Evolutionary conservation across 2,329 filamentous ascomycete species (phyloP).

Genomic region (Neonectria coccinea): DNA sequence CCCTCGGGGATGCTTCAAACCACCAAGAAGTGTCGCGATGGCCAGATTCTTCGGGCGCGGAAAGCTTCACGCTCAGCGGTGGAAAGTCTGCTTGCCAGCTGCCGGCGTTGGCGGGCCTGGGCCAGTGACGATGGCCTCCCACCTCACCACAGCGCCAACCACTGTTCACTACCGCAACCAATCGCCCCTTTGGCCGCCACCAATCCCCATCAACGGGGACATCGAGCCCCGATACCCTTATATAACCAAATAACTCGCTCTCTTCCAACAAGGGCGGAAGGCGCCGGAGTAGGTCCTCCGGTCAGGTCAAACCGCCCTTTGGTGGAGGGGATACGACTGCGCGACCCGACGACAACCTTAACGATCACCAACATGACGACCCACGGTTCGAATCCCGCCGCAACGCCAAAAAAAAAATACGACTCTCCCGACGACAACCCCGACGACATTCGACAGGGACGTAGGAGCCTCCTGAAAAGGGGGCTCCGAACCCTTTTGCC

Average conservation of each 20-base stretch:
- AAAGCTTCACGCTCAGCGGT: slow-evolving; percentile 25
- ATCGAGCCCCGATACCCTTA: slow-evolving; percentile 19
- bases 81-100: slow-evolving; percentile 3
- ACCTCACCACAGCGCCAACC: slow-evolving; percentile 11
- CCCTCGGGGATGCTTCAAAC: slow-evolving; percentile 21
- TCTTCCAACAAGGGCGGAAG: slow-evolving; percentile 35
- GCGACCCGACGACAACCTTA: slow-evolving; percentile 16
- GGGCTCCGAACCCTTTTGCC: slow-evolving; percentile 47
- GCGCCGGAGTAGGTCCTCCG: slow-evolving; percentile 41
- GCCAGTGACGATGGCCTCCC: slow-evolving; percentile 1
- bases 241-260: slow-evolving; percentile 13
- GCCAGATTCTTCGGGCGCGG: background rate
- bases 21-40: slow-evolving; percentile 28
- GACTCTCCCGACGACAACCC: slow-evolving; percentile 15
- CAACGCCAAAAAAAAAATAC: slow-evolving; percentile 5
- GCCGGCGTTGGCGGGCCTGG: slow-evolving; percentile 3
- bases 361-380: background rate
- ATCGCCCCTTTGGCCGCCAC: background rate
- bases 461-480: slow-evolving; percentile 38
- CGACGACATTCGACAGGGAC: slow-evolving; percentile 38
- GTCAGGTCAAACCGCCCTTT: slow-evolving; percentile 46
- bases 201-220: slow-evolving; percentile 8
- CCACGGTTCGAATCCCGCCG: slow-evolving; percentile 32
- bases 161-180: slow-evolving; percentile 12
- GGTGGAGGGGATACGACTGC: slow-evolving; percentile 30